A percentile compares a stretch with the other conserved stretches of the same genome.
These are phyloP conservation scores for Coemansia sp. DNA, from an alignment of 192 early-diverging fungal species.

Conservation along the genomic window DNA sequence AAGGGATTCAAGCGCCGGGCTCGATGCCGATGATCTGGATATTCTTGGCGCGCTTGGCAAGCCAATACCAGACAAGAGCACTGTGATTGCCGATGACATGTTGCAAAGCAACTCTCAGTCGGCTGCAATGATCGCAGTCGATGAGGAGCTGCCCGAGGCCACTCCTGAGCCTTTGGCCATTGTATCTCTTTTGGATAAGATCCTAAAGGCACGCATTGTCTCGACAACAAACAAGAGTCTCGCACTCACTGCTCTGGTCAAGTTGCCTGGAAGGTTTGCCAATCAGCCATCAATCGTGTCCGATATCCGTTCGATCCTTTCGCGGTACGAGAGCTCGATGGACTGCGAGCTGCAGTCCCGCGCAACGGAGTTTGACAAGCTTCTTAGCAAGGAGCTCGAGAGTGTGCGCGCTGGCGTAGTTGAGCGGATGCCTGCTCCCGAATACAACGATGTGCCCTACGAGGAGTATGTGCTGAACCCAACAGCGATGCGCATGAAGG, in stretches of 20 bases:
- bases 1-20: constrained; percentile 14
- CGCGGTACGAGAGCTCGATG: constrained; percentile 65
- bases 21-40: constrained; percentile 44
- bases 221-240: constrained; percentile 79
- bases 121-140: constrained; percentile 14
- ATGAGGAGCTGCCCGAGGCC: constrained; percentile 42
- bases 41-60: constrained; percentile 45
- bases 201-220: constrained; percentile 79
- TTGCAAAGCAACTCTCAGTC: background rate
- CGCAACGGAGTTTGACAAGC: constrained; percentile 84
- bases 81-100: background rate
- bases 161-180: constrained; percentile 67
- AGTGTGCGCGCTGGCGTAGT: constrained; percentile 74
- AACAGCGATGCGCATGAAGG: constrained; percentile 55
- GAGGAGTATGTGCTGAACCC: constrained; percentile 55
- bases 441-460: constrained; percentile 55
- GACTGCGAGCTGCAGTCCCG: constrained; percentile 94
- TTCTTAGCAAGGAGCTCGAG: constrained; percentile 70
- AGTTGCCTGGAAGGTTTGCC: constrained; percentile 80
- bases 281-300: constrained; percentile 27
- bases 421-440: constrained; percentile 91
- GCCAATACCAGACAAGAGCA: constrained; percentile 8
- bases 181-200: constrained; percentile 68
- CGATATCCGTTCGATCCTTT: constrained; percentile 63
- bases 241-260: constrained; percentile 83